Conservation (phyloP, 805 yeast genomes). For the Myxozyma melibiosi region DNA sequence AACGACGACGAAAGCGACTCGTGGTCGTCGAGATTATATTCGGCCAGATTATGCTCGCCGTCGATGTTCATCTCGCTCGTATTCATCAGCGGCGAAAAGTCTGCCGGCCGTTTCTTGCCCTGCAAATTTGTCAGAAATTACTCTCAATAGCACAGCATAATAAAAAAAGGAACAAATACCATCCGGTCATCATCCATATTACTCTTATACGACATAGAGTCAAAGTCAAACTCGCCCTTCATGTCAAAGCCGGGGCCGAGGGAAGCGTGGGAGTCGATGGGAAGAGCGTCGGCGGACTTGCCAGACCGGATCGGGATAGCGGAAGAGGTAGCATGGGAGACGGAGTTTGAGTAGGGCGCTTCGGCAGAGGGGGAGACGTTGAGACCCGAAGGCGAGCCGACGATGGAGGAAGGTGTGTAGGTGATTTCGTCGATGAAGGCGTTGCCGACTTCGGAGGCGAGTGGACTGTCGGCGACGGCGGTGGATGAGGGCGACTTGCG, state of each 20-base stretch:
- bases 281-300: background rate
- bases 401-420: slow-evolving; percentile 35
- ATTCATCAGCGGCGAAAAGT: slow-evolving; percentile 34
- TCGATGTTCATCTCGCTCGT: slow-evolving; percentile 8
- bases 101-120: slow-evolving; percentile 35
- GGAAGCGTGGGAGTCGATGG: slow-evolving; percentile 1
- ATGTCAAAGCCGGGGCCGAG: slow-evolving; percentile 15
- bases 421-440: slow-evolving; percentile 35
- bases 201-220: slow-evolving; percentile 18
- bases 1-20: slow-evolving; percentile 24
- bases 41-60: slow-evolving; percentile 43
- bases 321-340: slow-evolving; percentile 24
- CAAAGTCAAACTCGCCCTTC: slow-evolving; percentile 22
- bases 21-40: slow-evolving; percentile 27
- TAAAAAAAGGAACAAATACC: slow-evolving; percentile 1
- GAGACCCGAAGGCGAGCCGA: slow-evolving; percentile 35
- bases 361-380: slow-evolving; percentile 16
- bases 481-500: slow-evolving; percentile 15
- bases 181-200: slow-evolving; percentile 25
- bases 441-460: slow-evolving; percentile 22
- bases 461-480: slow-evolving; percentile 18
- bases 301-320: slow-evolving; percentile 27
- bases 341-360: slow-evolving; percentile 3
- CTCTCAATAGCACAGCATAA: background rate
- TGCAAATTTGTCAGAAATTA: background rate